Evolutionary conservation across 805 yeast genomes (phyloP).

Genomic region (Starmera quercuum): DNA sequence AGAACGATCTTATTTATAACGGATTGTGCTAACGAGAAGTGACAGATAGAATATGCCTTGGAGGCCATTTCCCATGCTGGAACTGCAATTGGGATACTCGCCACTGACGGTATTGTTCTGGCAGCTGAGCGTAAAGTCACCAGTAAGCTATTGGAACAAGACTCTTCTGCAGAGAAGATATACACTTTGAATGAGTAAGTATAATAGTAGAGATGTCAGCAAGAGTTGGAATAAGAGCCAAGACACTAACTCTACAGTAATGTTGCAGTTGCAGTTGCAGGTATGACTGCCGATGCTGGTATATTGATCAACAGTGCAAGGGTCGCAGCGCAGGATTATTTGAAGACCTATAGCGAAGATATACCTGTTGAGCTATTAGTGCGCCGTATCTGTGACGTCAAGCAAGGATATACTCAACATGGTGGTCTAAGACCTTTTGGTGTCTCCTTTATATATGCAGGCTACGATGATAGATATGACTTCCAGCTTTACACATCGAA

Average conservation of each 20-base stretch:
- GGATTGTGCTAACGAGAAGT: no score
- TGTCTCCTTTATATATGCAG: constrained; percentile 93
- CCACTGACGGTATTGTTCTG: constrained; percentile 82
- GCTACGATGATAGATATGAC: constrained; percentile 82
- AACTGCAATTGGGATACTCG: constrained; percentile 90
- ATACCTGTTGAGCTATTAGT: constrained; percentile 92
- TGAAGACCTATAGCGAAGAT: constrained; percentile 83
- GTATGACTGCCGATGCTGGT: constrained; percentile 95
- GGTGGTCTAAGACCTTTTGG: constrained; percentile 99
- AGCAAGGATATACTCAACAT: constrained; percentile 97
- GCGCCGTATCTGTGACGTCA: constrained; percentile 81
- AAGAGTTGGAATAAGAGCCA: background rate
- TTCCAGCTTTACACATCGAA: constrained; percentile 92
- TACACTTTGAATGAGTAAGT: constrained; percentile 66
- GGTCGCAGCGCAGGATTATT: constrained; percentile 71
- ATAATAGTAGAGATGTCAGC: background rate
- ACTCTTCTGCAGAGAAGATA: constrained; percentile 87
- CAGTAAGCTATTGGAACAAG: constrained; percentile 87
- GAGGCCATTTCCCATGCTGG: constrained; percentile 98
- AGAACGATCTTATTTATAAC: no score
- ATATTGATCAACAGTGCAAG: constrained; percentile 87
- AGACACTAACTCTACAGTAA: constrained; percentile 23
- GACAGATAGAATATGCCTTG: constrained; percentile 86
- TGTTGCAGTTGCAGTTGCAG: constrained; percentile 92
- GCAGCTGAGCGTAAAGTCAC: constrained; percentile 97